Evolutionary conservation across 1,284 basidiomycete species (phyloP), one percentile per base, ranked within the genome.

Genomic region (Porogramme epimiltina): DNA sequence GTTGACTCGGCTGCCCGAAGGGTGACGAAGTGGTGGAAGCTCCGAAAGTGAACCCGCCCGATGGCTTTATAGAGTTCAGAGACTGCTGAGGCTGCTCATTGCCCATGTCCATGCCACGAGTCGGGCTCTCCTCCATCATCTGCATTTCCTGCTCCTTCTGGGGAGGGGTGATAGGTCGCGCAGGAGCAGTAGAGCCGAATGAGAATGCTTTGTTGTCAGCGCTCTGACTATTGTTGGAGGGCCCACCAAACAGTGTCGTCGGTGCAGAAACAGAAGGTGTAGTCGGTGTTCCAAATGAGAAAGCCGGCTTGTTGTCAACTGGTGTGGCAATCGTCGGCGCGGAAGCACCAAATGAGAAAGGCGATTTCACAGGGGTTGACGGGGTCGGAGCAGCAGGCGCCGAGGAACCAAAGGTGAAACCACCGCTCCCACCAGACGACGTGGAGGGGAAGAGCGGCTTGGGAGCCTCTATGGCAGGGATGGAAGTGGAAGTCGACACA

Each of bases 51-150:
- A 65, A 62, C 1, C 52, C 56, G 8, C 51, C 58, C 2, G 58
- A 47, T 25, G 45, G 49, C 47, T 59, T 62, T 41, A 58, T 52
- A 10, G 56, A 10, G n/a, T 16, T 37, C 34, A 37, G n/a, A 37
- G 34, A n/a, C 9, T 6, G 9, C 10, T 13, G 13, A 37, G 34
- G 34, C 8, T 9, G 51, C 28, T 56, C 54, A 11, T 58, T 61
- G 45, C 61, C 66, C 24, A 63, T 54, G 18, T 70, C 63, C 66
- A 68, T 70, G 4, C 56, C 60, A 10, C 69, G 61, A 6, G 59
- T 62, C 1, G 71, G 71, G 49, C 71, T 73, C 46, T 73, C 71
- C 40, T 73, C 71, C 70, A 73, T n/a, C 70, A 73, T 73, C 45
- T 50, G 55, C 47, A 69, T 65, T 53, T 65, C 68, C 37, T 62